phyloP scores from a whole-genome alignment of 2,329 filamentous ascomycete genomes.

The Rosellinia necatrix region DNA sequence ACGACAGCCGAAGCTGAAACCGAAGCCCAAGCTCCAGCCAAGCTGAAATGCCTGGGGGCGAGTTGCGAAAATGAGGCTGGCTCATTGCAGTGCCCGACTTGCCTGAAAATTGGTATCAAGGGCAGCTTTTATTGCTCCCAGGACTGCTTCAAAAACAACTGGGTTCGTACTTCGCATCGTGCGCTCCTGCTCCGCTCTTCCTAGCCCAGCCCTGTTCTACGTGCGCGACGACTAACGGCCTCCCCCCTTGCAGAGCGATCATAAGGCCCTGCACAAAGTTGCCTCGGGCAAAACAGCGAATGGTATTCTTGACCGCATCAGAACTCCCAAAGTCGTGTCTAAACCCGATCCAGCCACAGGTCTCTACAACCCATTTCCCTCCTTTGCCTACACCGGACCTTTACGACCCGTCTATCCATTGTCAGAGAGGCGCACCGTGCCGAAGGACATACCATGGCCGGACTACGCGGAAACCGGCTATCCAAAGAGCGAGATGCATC shows the following conservation, averaged over 20 bases:
- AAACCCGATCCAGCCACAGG: constrained; percentile 90
- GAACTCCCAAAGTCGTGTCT: constrained; percentile 83
- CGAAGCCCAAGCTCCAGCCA: too few relatives aligned
- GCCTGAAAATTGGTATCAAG: constrained; percentile 83
- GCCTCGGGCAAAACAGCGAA: constrained; percentile 54
- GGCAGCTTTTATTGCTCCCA: constrained; percentile 98
- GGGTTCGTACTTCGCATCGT: constrained; percentile 67
- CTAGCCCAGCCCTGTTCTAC: too few relatives aligned
- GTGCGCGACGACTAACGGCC: neutral
- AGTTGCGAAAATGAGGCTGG: constrained; percentile 89
- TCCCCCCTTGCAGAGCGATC: constrained; percentile 63
- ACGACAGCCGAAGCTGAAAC: constrained; percentile 54
- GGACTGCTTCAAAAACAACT: constrained; percentile 98
- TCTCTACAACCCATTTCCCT: constrained; percentile 89
- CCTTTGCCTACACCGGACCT: constrained; percentile 78
- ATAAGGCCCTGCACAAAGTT: constrained; percentile 85
- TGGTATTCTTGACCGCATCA: constrained; percentile 73
- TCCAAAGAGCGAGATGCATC: constrained; percentile 63
- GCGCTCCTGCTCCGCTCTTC: constrained; percentile 1
- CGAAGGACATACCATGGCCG: constrained; percentile 79
- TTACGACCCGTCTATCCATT: constrained; percentile 88
- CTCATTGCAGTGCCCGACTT: constrained; percentile 89
- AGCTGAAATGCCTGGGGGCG: constrained; percentile 76
- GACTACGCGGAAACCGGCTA: constrained; percentile 89
- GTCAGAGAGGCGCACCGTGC: constrained; percentile 72